Evolutionary conservation across 768 basidiomycete genomes (phyloP), one percentile per base, ranked within the genome.

Genomic region (Lactarius psammicola): DNA sequence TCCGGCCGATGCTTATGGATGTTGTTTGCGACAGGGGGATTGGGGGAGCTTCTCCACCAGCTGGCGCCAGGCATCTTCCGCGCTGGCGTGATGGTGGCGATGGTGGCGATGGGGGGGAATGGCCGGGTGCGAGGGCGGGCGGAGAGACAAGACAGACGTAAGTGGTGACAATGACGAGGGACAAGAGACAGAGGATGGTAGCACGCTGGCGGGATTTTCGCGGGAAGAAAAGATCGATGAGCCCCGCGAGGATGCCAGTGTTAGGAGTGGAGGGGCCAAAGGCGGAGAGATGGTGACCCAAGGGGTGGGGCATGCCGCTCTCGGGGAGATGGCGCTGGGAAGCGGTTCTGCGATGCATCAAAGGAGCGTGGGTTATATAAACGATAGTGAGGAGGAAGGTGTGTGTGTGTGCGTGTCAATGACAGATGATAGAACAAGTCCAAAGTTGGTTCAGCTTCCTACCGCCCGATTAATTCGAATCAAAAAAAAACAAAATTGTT

Each of bases 1-100:
- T 84, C 77, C 0, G 80, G 77, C 18, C 77, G 71, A 31, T 15
- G 51, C 55, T 59, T 73, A 69, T 66, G 69, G 60, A 61, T 54
- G 20, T 61, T 55, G 49, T 68, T n/a, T n/a, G n/a, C 44, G 68
- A 74, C 20, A 28, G 65, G 55, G n/a, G 64, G 58, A 13, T 11
- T 11, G 7, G 58, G n/a, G 67, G 30, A 67, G 42, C 0, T 62
- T 65, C 5, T 60, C 56, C 0, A 57, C 69, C 1, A 61, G n/a
- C 26, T 54, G 59, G 65, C 72, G 61, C 63, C 60, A 58, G 60
- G 64, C 36, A 46, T 38, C 66, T 33, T 62, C 60, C 0, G 57
- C 20, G 33, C 20, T 7, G 46, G 63, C 1, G 59, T 40, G 59
- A 15, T 30, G 28, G 20, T 7, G 8, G 13, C 11, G 40, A 36